A percentile compares a stretch with the other conserved stretches of the same genome.
Evolutionary conservation across 441 rosid species (phyloP).

Genomic region (Biscutella laevigata): DNA sequence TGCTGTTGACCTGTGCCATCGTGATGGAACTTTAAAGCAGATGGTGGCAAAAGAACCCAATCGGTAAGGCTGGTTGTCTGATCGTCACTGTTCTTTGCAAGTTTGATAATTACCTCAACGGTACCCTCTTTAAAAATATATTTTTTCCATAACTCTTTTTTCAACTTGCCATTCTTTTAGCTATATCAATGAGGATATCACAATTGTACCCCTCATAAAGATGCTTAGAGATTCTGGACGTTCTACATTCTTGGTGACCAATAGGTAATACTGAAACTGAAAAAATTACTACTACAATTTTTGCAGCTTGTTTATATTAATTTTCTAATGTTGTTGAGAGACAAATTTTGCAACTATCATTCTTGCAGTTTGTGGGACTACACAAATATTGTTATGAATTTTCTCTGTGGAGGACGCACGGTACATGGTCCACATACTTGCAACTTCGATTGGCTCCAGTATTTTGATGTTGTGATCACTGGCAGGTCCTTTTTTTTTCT

Average conservation of each 20-base stretch:
- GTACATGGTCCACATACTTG: constrained; percentile 31
- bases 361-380: constrained; percentile 97
- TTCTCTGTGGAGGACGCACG: constrained; percentile 58
- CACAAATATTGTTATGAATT: constrained; percentile 92
- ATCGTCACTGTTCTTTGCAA: background rate
- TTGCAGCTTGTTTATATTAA: too few relatives aligned
- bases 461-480: constrained; percentile 88
- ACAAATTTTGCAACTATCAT: background rate
- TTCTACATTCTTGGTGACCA: constrained; percentile 85
- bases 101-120: too few relatives aligned
- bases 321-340: background rate
- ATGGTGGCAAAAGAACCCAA: constrained; percentile 89
- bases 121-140: too few relatives aligned
- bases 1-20: constrained; percentile 97
- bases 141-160: background rate
- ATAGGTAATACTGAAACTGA: constrained; percentile 50
- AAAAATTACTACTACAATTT: too few relatives aligned
- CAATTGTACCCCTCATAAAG: constrained; percentile 68
- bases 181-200: constrained; percentile 70
- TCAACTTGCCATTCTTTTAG: constrained; percentile 28
- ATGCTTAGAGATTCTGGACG: constrained; percentile 91
- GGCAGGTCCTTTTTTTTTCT: constrained; percentile 55
- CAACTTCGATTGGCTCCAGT: constrained; percentile 83
- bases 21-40: constrained; percentile 95
- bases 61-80: constrained; percentile 33